These are phyloP conservation scores for Septoria linicola DNA, from an alignment of 2,329 filamentous ascomycete genomes.

Conservation along the genomic window DNA sequence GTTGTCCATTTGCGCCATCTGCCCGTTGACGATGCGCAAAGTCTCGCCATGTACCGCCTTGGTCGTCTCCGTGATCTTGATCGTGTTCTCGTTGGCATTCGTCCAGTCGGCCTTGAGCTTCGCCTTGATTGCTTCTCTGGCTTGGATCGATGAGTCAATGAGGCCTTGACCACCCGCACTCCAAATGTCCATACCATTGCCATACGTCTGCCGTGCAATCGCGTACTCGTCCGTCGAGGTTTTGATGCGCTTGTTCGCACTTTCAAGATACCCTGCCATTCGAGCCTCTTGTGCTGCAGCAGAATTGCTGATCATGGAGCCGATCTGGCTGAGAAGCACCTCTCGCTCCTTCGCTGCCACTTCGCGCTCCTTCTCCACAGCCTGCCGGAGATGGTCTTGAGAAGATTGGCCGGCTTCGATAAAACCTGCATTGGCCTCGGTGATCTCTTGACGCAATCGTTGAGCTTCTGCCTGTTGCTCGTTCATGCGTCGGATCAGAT, in stretches of 20 bases:
- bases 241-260: slow-evolving; percentile 57
- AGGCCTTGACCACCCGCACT: slow-evolving; percentile 65
- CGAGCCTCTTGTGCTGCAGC: slow-evolving; percentile 71
- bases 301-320: slow-evolving; percentile 71
- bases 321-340: slow-evolving; percentile 72
- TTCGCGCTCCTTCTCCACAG: slow-evolving; percentile 72
- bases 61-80: slow-evolving; percentile 78
- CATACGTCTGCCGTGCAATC: slow-evolving; percentile 62
- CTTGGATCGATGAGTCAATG: slow-evolving; percentile 68
- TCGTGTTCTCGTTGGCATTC: slow-evolving; percentile 74
- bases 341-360: slow-evolving; percentile 72
- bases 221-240: slow-evolving; percentile 54
- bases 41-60: slow-evolving; percentile 89
- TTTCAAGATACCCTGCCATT: slow-evolving; percentile 63
- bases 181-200: slow-evolving; percentile 73
- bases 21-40: slow-evolving; percentile 81
- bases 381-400: slow-evolving; percentile 64
- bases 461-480: slow-evolving; percentile 76
- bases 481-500: slow-evolving; percentile 70
- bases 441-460: slow-evolving; percentile 68
- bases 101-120: slow-evolving; percentile 86
- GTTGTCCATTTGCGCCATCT: slow-evolving; percentile 80
- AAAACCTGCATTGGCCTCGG: slow-evolving; percentile 66
- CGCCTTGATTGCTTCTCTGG: slow-evolving; percentile 73
- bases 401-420: slow-evolving; percentile 67